Evolutionary conservation across 345 rosid genomes (phyloP).

Genomic region (Diplotaxis tenuifolia): DNA sequence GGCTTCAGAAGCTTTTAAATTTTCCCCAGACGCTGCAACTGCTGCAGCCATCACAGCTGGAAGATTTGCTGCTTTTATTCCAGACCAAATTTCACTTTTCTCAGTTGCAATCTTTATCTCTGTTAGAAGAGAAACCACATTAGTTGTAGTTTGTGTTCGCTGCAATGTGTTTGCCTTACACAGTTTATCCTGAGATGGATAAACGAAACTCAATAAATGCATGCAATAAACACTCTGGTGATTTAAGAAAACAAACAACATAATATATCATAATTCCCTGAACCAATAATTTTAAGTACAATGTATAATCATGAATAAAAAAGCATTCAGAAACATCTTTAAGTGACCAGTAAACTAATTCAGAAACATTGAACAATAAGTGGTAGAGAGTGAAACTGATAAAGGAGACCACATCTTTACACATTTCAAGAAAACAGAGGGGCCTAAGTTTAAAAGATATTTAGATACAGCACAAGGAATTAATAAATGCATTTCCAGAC

Average conservation of each 20-base stretch:
- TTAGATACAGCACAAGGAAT: not conserved
- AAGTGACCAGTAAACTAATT: not conserved
- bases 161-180: slow-evolving; percentile 98
- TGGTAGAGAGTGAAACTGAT: not conserved
- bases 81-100: slow-evolving; percentile 87
- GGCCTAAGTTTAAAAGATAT: not conserved
- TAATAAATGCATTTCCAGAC: slow-evolving; percentile 17
- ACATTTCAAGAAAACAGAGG: not conserved
- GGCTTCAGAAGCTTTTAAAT: slow-evolving; percentile 73
- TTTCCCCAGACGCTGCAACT: slow-evolving; percentile 97
- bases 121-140: slow-evolving; percentile 85
- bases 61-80: slow-evolving; percentile 77
- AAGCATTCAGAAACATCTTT: not conserved
- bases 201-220: not conserved
- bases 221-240: not conserved
- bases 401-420: not conserved
- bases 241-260: not conserved
- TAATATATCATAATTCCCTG: not conserved
- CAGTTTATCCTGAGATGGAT: slow-evolving; percentile 69
- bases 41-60: slow-evolving; percentile 99
- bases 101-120: slow-evolving; percentile 91
- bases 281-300: not conserved
- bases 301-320: not conserved
- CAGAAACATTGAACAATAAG: slow-evolving; percentile 11
- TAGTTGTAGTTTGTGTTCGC: slow-evolving; percentile 75